phyloP scores from a whole-genome alignment of 2,329 filamentous ascomycete genomes.

The Coniochaeta sp. region DNA sequence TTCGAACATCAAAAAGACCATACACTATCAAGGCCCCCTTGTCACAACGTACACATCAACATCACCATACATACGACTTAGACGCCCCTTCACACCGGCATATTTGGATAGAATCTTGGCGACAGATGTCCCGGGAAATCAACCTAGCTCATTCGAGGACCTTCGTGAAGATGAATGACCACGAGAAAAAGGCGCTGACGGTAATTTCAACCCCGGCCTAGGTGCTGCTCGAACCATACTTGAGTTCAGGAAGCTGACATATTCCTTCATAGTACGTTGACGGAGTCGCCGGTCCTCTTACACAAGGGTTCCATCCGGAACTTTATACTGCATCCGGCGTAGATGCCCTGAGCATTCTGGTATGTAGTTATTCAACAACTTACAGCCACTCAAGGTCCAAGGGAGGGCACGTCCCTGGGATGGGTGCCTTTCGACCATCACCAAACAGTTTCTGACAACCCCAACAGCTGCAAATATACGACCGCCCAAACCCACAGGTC shows the following conservation, averaged over 20 bases:
- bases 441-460: constrained; percentile 9
- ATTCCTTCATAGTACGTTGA: background rate
- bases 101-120: background rate
- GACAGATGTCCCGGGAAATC: background rate
- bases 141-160: background rate
- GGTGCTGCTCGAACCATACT: background rate
- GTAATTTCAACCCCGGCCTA: background rate
- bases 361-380: constrained; percentile 27
- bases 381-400: background rate
- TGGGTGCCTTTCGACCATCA: background rate
- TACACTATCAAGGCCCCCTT: too few species aligned
- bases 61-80: background rate
- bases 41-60: background rate
- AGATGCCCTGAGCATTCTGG: constrained; percentile 49
- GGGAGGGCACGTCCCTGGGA: background rate
- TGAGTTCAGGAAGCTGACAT: background rate
- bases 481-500: constrained; percentile 65
- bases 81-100: background rate
- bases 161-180: background rate
- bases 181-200: background rate
- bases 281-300: too few species aligned
- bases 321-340: constrained; percentile 48
- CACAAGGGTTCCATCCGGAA: constrained; percentile 51
- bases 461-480: constrained; percentile 52
- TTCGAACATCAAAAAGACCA: background rate